phyloP scores from a whole-genome alignment of 495 filamentous ascomycete species.

The Aspergillus wentii region DNA sequence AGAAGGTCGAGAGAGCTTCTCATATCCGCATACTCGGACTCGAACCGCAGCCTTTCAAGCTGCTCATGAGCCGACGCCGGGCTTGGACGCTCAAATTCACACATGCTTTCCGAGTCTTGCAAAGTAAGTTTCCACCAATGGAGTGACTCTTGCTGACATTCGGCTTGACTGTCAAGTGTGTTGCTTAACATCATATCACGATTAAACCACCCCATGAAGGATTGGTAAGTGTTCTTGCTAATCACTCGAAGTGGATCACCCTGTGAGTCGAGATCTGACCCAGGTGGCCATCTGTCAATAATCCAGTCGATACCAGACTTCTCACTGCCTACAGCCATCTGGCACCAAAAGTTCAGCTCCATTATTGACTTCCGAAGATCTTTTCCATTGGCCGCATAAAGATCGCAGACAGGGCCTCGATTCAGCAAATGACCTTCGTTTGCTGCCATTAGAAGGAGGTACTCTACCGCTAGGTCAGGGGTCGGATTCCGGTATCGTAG shows the following conservation, averaged over 20 bases:
- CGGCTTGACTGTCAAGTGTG: conserved; percentile 18
- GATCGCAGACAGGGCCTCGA: conserved; percentile 57
- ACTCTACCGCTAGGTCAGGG: conserved; percentile 65
- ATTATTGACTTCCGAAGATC: conserved; percentile 81
- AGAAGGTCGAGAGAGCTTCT: conserved; percentile 37
- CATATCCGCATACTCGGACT: conserved; percentile 28
- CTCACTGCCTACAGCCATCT: conserved; percentile 87
- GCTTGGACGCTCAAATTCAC: conserved; percentile 1
- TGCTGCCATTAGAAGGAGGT: conserved; percentile 76
- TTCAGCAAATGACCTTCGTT: conserved; percentile 83
- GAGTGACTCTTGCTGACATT: conserved; percentile 28
- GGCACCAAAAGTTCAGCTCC: conserved; percentile 94
- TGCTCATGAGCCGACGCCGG: conserved; percentile 16
- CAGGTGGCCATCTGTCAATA: conserved; percentile 64
- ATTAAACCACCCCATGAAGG: conserved; percentile 72
- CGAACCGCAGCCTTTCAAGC: conserved; percentile 22
- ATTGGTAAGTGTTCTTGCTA: conserved; percentile 73
- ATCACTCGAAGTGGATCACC: conserved; percentile 69
- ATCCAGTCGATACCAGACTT: conserved; percentile 91
- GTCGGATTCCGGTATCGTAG: conserved; percentile 73
- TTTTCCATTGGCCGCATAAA: conserved; percentile 61
- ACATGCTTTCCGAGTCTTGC: conserved; percentile 29
- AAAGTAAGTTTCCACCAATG: conserved; percentile 36
- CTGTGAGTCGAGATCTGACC: conserved; percentile 59
- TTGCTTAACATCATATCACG: conserved; percentile 43